Percentiles rank a stretch among this genome's conserved stretches.
These are phyloP conservation scores for Pichia manshurica DNA, from an alignment of 805 yeast genomes.

Conservation along the genomic window DNA sequence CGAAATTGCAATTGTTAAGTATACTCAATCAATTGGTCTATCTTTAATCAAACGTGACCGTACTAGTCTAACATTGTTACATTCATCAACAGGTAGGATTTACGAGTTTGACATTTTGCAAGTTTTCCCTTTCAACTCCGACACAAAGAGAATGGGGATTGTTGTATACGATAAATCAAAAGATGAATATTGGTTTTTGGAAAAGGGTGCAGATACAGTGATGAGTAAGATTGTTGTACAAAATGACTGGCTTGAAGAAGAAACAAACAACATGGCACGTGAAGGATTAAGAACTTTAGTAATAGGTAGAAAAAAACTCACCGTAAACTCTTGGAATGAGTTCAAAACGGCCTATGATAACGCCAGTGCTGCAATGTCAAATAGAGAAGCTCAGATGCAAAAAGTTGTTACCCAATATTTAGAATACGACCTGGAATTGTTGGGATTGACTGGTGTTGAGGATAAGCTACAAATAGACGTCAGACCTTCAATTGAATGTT, in stretches of 20 bases:
- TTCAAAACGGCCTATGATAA: slow-evolving; percentile 60
- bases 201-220: slow-evolving; percentile 96
- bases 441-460: slow-evolving; percentile 96
- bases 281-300: slow-evolving; percentile 96
- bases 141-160: slow-evolving; percentile 94
- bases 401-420: slow-evolving; percentile 59
- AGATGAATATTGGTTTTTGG: slow-evolving; percentile 76
- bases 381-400: slow-evolving; percentile 73
- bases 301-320: slow-evolving; percentile 76
- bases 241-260: slow-evolving; percentile 97
- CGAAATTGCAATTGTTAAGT: slow-evolving; percentile 93
- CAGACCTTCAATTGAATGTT: slow-evolving; percentile 82
- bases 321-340: slow-evolving; percentile 46
- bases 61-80: slow-evolving; percentile 60
- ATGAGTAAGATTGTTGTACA: slow-evolving; percentile 77
- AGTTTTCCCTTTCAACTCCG: slow-evolving; percentile 92
- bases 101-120: slow-evolving; percentile 65
- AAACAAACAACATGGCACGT: slow-evolving; percentile 95
- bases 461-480: slow-evolving; percentile 90
- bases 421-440: slow-evolving; percentile 76
- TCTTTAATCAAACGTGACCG: slow-evolving; percentile 80
- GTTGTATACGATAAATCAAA: slow-evolving; percentile 57
- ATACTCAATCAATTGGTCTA: slow-evolving; percentile 81
- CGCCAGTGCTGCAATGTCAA: slow-evolving; percentile 73
- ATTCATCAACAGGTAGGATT: slow-evolving; percentile 47